phyloP scores from a whole-genome alignment of 139 green algal species.

The Tetradesmus lagerheimii region DNA sequence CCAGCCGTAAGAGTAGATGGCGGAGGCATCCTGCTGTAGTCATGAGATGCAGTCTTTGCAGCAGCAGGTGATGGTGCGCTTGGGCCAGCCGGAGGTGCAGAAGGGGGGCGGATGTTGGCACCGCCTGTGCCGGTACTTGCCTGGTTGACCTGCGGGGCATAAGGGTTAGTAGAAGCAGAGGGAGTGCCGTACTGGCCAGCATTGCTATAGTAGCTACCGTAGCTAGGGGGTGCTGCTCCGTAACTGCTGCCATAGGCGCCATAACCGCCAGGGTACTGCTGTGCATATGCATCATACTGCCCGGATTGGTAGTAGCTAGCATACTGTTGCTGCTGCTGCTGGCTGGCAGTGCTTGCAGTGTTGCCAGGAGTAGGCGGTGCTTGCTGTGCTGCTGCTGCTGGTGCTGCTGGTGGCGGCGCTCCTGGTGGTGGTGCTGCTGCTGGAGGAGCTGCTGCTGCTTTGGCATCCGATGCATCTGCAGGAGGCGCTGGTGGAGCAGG shows the following conservation, averaged over 20 bases:
- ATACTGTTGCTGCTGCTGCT: background rate
- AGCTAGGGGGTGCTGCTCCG: background rate
- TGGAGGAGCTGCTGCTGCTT: background rate
- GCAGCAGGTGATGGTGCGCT: background rate
- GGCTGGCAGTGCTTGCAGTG: background rate
- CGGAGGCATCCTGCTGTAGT: constrained; percentile 11
- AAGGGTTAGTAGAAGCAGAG: constrained; percentile 34
- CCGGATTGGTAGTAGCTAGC: background rate
- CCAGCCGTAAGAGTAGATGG: background rate
- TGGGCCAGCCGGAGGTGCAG: background rate
- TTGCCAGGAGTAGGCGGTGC: background rate
- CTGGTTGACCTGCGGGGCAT: constrained; percentile 37
- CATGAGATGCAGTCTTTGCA: background rate
- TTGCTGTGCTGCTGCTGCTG: background rate
- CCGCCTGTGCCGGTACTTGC: background rate
- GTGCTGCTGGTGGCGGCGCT: background rate
- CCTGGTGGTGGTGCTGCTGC: background rate
- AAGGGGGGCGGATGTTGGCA: background rate
- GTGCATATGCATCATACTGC: background rate
- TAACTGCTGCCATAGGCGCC: background rate
- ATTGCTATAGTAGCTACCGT: constrained; percentile 15
- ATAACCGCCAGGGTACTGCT: constrained; percentile 7
- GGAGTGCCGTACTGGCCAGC: background rate
- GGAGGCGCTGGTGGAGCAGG: background rate
- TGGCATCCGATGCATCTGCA: background rate